Base-by-base conservation (phyloP, 139 green algal species). In the Chlorella sp. region DNA sequence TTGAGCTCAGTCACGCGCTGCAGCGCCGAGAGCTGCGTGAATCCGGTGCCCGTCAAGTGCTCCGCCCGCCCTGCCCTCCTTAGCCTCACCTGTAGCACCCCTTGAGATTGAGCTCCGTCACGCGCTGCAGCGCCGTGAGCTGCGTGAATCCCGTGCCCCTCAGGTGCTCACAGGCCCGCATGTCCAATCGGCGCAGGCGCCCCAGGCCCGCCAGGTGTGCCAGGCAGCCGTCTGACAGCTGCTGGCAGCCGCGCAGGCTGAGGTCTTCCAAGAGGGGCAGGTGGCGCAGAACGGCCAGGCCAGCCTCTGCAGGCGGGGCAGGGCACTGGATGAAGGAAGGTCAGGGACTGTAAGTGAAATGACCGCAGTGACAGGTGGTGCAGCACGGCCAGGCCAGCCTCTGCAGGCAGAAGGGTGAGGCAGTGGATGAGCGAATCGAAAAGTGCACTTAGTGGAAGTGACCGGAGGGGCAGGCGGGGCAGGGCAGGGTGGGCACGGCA, bases 81-180 rank as follows among this genome's bases (percentile, higher is more conserved):
- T 2, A 90, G 75, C 86, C 12, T 30, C 82, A 88, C 83, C 83
- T 64, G 90, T 94, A 94, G 78, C 92, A 95, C 61, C 93, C 93
- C 84, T 87, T 90, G 89, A 95, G 89, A 75, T 95, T 93, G n/a
- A 95, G 89, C 57, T 95, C 66, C 18, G 40, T 78, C 64, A 95
- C 79, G 9, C 32, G 32, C 34, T 73, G 28, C 76, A 94, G 73
- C 1, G 71, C 37, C 1, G 39, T 53, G 75, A 94, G 77, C 75
- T 71, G 32, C 12, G 48, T 75, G 60, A 93, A 57, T 18, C 83
- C 69, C 15, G 53, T 79, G 40, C 92, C 93, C 57, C 90, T 61
- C 42, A 95, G 81, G 64, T 91, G 90, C 91, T 95, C 93, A 85
- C 93, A 95, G 60, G 90, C 86, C 12, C 89, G 81, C 83, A 95